Evolutionary conservation across 129 eudicot genomes (phyloP), one percentile per base, ranked within the genome.

Genomic region (Helichrysum umbraculigerum): DNA sequence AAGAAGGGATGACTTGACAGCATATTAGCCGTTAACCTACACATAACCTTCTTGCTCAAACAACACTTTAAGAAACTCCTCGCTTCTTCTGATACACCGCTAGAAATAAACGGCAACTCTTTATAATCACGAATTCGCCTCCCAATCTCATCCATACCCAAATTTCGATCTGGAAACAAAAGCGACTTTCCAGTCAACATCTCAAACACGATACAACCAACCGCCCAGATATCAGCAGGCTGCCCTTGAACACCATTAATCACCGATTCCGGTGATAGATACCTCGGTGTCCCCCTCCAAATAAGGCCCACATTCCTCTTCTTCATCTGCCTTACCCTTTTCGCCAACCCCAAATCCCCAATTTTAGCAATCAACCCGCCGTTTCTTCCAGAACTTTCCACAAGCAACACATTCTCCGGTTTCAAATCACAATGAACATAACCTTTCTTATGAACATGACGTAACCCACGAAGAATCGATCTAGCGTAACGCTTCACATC

Each of bases 361-460:
- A 91, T 86, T 68, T 91, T 91, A 6, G 89, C 97, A 83, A 76
- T 50, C 44, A 78, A 82, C 39, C 39, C n/a, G 22, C 77, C 28
- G 0, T 68, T 66, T 6, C 12, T 64, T 25, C 65, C 69, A 12
- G 33, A 7, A 79, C 61, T 70, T 29, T 75, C 32, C 15, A 90
- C 84, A 72, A 91, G 93, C 81, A 91, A 63, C 3, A 91, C 32
- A 62, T 91, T 91, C 0, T 86, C 88, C 11, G 91, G 97, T 75
- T 90, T 90, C 73, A 87, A 61, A 84, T 90, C 96, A 59, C 96
- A 90, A 78, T 90, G 96, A 80, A 90, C 97, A 65, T 91, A 91
- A 7, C 93, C 91, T n/a, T 42, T 33, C 0, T 64, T 77, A 65
- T 91, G 97, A 81, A 91, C 78, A 62, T 85, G 82, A 78, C 47